Evolutionary conservation across 2,329 filamentous ascomycete genomes (phyloP).

Genomic region (Claviceps pazoutovae): DNA sequence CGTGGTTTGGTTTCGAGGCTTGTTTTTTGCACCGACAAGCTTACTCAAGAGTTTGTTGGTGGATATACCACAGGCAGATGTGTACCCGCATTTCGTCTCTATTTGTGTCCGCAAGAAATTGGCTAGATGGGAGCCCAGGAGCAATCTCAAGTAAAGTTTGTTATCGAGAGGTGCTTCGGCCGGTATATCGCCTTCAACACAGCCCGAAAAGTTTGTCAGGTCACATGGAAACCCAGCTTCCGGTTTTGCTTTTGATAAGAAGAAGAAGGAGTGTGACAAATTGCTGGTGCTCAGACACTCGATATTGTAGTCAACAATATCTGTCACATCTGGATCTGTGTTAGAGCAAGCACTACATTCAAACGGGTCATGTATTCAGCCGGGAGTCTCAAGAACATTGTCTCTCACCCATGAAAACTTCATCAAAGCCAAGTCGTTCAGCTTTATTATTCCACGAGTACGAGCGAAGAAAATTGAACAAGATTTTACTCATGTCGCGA

Average conservation of each 20-base stretch:
- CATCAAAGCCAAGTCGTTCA: constrained; percentile 81
- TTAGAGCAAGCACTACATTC: background rate
- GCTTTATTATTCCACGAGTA: constrained; percentile 67
- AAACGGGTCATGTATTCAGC: background rate
- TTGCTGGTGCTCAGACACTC: constrained; percentile 53
- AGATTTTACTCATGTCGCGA: constrained; percentile 68
- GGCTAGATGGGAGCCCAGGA: constrained; percentile 71
- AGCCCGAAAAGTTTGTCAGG: constrained; percentile 51
- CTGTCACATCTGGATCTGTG: constrained; percentile 55
- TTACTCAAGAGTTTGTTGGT: constrained; percentile 82
- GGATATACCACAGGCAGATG: constrained; percentile 73
- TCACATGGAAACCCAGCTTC: constrained; percentile 71
- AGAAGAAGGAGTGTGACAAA: constrained; percentile 62
- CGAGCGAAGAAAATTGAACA: constrained; percentile 58
- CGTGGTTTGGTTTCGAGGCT: constrained; percentile 78
- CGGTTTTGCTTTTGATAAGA: constrained; percentile 57
- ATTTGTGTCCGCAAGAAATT: constrained; percentile 57
- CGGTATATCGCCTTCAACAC: constrained; percentile 26
- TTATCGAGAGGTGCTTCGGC: constrained; percentile 16
- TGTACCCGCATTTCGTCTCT: constrained; percentile 68
- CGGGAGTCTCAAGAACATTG: background rate
- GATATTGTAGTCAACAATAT: constrained; percentile 73
- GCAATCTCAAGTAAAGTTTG: constrained; percentile 43
- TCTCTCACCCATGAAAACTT: constrained; percentile 44
- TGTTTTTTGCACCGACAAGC: constrained; percentile 69